Conservation (phyloP, 495 filamentous ascomycete species). For the Daldinia bambusicola region DNA sequence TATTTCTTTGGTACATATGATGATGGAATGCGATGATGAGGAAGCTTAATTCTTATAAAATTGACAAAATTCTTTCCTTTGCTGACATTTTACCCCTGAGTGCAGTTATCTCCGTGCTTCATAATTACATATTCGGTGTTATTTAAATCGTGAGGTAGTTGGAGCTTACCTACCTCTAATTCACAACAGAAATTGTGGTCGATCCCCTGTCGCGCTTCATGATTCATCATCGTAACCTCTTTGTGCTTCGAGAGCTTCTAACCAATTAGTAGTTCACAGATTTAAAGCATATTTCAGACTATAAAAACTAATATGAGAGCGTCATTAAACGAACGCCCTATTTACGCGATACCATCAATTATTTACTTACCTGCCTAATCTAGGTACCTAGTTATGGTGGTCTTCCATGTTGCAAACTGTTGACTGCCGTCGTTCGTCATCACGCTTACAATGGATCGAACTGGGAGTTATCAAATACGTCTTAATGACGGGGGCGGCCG, state of each 20-base stretch:
- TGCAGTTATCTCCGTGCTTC: background rate
- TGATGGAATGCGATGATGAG: background rate
- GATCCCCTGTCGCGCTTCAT: background rate
- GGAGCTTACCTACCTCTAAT: no score
- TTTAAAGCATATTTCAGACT: slow-evolving; percentile 1
- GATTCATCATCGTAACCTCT: background rate
- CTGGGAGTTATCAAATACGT: slow-evolving; percentile 32
- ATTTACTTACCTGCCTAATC: no score
- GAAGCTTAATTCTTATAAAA: background rate
- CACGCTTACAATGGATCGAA: slow-evolving; percentile 3
- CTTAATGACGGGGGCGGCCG: slow-evolving; percentile 24
- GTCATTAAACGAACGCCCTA: slow-evolving; percentile 21
- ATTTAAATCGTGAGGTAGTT: no score
- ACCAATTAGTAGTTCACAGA: slow-evolving; percentile 13
- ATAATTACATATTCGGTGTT: slow-evolving; percentile 20
- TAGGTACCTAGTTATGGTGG: background rate
- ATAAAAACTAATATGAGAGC: slow-evolving; percentile 8
- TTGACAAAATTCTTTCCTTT: background rate
- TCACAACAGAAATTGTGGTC: no score
- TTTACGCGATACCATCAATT: background rate
- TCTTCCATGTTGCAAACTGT: slow-evolving; percentile 8
- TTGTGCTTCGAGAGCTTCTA: background rate
- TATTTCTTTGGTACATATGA: slow-evolving; percentile 16
- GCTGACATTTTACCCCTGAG: background rate
- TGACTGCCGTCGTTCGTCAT: slow-evolving; percentile 22